Percentiles rank a stretch among this genome's conserved stretches.
Conservation (phyloP, 805 yeast genomes). For the Candida adriatica region DNA sequence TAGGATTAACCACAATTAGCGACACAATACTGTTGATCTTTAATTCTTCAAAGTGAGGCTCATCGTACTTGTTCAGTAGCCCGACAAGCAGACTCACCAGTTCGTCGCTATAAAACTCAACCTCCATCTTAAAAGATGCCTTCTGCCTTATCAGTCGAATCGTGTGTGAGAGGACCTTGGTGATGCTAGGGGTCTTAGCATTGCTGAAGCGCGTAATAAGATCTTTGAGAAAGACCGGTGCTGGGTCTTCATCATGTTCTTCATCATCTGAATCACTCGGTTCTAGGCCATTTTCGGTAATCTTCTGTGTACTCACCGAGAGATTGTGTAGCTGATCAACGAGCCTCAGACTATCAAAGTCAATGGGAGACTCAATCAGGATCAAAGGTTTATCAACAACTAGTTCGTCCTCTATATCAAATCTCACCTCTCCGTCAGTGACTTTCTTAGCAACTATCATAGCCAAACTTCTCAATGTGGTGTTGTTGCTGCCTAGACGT, state of each 20-base stretch:
- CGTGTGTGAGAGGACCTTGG: slow-evolving; percentile 40
- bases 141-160: slow-evolving; percentile 58
- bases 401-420: slow-evolving; percentile 24
- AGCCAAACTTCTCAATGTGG: slow-evolving; percentile 42
- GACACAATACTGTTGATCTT: slow-evolving; percentile 61
- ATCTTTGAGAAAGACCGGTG: slow-evolving; percentile 71
- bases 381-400: slow-evolving; percentile 1
- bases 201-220: slow-evolving; percentile 48
- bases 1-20: slow-evolving; percentile 49
- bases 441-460: slow-evolving; percentile 50
- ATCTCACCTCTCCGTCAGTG: slow-evolving; percentile 21
- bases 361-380: slow-evolving; percentile 4
- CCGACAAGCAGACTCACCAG: slow-evolving; percentile 46
- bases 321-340: slow-evolving; percentile 7
- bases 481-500: slow-evolving; percentile 44
- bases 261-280: slow-evolving; percentile 24
- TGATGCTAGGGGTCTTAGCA: slow-evolving; percentile 34
- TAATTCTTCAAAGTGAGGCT: slow-evolving; percentile 54
- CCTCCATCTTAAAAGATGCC: slow-evolving; percentile 49
- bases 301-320: slow-evolving; percentile 7
- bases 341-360: slow-evolving; percentile 14
- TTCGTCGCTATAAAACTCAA: slow-evolving; percentile 48
- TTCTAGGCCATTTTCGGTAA: slow-evolving; percentile 13
- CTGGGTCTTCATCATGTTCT: slow-evolving; percentile 32
- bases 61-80: slow-evolving; percentile 49